Conservation (phyloP, 345 rosid species). For the Pistacia vera region DNA sequence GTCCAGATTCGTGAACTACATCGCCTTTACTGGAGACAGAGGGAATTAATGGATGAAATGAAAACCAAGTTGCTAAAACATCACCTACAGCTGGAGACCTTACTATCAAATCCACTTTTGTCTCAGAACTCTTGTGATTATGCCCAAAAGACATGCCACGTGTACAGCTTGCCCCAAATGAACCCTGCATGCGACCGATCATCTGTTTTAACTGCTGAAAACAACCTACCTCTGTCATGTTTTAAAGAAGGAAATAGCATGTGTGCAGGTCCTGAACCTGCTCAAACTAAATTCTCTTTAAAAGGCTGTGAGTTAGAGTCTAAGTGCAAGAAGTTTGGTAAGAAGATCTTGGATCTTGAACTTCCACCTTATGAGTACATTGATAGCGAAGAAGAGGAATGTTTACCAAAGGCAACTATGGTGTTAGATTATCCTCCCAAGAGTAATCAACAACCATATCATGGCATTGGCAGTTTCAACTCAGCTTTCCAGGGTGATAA, state of each 20-base stretch:
- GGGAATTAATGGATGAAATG: slow-evolving; percentile 55
- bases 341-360: slow-evolving; percentile 59
- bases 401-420: slow-evolving; percentile 14
- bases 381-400: slow-evolving; percentile 36
- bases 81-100: slow-evolving; percentile 20
- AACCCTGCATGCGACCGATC: slow-evolving; percentile 29
- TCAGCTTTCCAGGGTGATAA: slow-evolving; percentile 13
- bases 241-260: slow-evolving; percentile 16
- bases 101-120: slow-evolving; percentile 25
- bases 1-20: slow-evolving; percentile 62
- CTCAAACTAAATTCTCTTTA: slow-evolving; percentile 13
- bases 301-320: slow-evolving; percentile 25
- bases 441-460: slow-evolving; percentile 14
- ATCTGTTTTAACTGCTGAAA: slow-evolving; percentile 28
- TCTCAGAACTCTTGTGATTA: slow-evolving; percentile 16
- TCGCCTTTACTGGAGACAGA: slow-evolving; percentile 56
- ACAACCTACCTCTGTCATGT: slow-evolving; percentile 7
- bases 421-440: slow-evolving; percentile 16
- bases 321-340: slow-evolving; percentile 38
- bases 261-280: slow-evolving; percentile 6
- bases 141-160: slow-evolving; percentile 13
- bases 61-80: slow-evolving; percentile 21
- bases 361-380: slow-evolving; percentile 44
- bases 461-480: slow-evolving; percentile 6
- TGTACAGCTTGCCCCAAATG: slow-evolving; percentile 16